Evolutionary conservation across 495 filamentous ascomycete species (phyloP), one percentile per base, ranked within the genome.

Genomic region (Polyplosphaeria fusca): DNA sequence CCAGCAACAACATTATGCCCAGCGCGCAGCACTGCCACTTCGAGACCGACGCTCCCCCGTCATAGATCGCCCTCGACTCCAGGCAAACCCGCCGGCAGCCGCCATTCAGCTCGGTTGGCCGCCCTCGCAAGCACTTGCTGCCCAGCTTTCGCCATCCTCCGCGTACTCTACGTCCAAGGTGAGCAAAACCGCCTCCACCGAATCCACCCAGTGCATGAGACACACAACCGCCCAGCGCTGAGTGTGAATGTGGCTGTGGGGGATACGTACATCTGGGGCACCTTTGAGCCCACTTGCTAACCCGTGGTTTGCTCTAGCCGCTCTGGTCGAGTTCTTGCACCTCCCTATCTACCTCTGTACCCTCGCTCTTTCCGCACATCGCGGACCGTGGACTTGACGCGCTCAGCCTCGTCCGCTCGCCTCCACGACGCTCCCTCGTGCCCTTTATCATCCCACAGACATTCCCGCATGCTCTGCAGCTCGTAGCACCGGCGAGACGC

Each of bases 401-500:
- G 37, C 47, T 62, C 60, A 58, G 60, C 60, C 60, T 64, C 54
- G 37, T 38, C 41, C 13, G 20, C 44, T 46, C 48, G 38, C 54
- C 55, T 37, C 30, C 47, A 43, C 28, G 12, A n/a, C 19, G 23
- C 16, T 26, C 27, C 41, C 14, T 9, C 30, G 30, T 19, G n/a
- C 43, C 47, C 52, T 42, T 58, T 64, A 63, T 63, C 58, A 50
- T 55, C 55, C 50, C 35, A 22, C 30, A n/a, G 39, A 32, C 49
- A 45, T 39, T 18, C 47, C 47, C 42, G 48, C 26, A 64, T 64
- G 60, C 45, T 43, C 25, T 35, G 28, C 54, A 44, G 50, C 24
- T 44, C 30, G 37, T 58, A 47, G 25, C 47, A 56, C 46, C 59
- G 52, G 45, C 40, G 55, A 49, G 55, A 45, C 61, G 55, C 55